Evolutionary conservation across 1,284 basidiomycete genomes (phyloP).

Genomic region (Mixia osmundae): DNA sequence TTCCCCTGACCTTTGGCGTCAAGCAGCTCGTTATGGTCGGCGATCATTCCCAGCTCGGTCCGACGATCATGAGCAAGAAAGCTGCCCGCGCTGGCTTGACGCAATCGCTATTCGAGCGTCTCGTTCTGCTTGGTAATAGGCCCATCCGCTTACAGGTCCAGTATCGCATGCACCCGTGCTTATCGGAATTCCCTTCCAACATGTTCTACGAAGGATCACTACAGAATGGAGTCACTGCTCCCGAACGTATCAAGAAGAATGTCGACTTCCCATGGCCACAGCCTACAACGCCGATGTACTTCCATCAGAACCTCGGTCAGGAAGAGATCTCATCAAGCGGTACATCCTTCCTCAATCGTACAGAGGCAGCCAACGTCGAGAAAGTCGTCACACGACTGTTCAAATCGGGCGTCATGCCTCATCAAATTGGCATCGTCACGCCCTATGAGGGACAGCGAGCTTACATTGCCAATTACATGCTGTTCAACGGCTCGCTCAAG

Average conservation of each 20-base stretch:
- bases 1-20: conserved; percentile 89
- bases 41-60: conserved; percentile 58
- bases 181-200: conserved; percentile 97
- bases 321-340: conserved; percentile 97
- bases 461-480: conserved; percentile 98
- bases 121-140: conserved; percentile 81
- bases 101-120: conserved; percentile 89
- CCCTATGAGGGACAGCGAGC: conserved; percentile 99
- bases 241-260: conserved; percentile 84
- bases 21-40: conserved; percentile 97
- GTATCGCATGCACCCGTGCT: conserved; percentile 98
- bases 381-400: conserved; percentile 99
- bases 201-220: conserved; percentile 99
- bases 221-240: conserved; percentile 97
- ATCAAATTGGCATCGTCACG: conserved; percentile 93
- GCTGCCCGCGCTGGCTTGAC: conserved; percentile 90
- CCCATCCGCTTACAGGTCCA: conserved; percentile 97
- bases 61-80: conserved; percentile 99
- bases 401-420: conserved; percentile 87
- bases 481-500: conserved; percentile 90
- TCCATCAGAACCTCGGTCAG: conserved; percentile 96
- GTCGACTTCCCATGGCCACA: conserved; percentile 99
- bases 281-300: conserved; percentile 97
- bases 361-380: conserved; percentile 90
- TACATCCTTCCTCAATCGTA: conserved; percentile 80